A percentile compares a stretch with the other conserved stretches of the same genome.
Conservation (phyloP, 2,329 filamentous ascomycete species). For the Aureobasidium zeae region DNA sequence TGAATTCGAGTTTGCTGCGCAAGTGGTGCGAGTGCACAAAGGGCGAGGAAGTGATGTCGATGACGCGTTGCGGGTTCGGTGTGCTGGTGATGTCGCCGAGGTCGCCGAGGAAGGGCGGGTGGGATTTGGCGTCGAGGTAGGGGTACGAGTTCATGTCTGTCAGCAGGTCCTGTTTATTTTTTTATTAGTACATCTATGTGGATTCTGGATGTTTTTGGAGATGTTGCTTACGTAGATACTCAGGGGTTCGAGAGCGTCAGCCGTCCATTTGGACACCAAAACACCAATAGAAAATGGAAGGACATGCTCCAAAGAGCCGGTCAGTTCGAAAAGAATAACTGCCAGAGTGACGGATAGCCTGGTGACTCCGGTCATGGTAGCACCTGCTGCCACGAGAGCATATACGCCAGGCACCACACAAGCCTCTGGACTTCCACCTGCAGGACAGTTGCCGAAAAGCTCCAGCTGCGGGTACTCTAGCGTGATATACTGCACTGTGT, state of each 20-base stretch:
- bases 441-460: constrained; percentile 66
- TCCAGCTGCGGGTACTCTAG: constrained; percentile 61
- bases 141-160: constrained; percentile 97
- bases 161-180: constrained; percentile 53
- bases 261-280: constrained; percentile 95
- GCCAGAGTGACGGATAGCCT: constrained; percentile 85
- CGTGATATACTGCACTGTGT: constrained; percentile 72
- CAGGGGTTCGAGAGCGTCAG: constrained; percentile 84
- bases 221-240: constrained; percentile 59
- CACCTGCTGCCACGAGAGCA: constrained; percentile 84
- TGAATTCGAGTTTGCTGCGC: constrained; percentile 67
- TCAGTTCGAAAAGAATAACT: constrained; percentile 92
- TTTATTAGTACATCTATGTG: neutral
- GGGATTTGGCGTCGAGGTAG: constrained; percentile 92
- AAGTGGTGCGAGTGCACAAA: constrained; percentile 68
- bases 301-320: constrained; percentile 89
- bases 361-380: constrained; percentile 97
- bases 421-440: constrained; percentile 57
- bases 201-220: too few species aligned
- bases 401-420: constrained; percentile 97
- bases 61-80: constrained; percentile 64
- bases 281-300: constrained; percentile 88
- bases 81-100: constrained; percentile 78
- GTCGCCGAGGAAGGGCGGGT: constrained; percentile 81
- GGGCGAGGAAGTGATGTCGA: constrained; percentile 79